Evolutionary conservation across 305 asterid species (phyloP).

Genomic region (Withania somnifera): DNA sequence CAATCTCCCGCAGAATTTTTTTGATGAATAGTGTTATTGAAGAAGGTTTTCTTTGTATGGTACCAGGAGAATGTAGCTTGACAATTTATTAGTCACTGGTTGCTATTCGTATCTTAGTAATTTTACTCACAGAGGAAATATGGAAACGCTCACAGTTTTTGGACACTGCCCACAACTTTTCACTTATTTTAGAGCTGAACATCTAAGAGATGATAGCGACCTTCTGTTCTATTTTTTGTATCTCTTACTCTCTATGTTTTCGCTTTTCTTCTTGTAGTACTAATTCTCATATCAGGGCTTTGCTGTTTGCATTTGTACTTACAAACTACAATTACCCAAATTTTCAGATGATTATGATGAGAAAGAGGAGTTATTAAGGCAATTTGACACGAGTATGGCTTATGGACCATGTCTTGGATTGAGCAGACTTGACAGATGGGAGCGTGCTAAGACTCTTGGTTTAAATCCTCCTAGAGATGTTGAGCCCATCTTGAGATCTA

Average conservation of each 20-base stretch:
- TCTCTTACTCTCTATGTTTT: background rate
- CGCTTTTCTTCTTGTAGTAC: background rate
- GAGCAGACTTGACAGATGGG: slow-evolving; percentile 70
- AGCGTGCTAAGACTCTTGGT: slow-evolving; percentile 54
- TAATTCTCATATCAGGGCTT: background rate
- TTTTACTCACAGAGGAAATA: background rate
- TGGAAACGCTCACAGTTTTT: background rate
- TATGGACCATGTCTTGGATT: slow-evolving; percentile 87
- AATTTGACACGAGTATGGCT: slow-evolving; percentile 70
- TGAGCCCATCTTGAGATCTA: slow-evolving; percentile 28
- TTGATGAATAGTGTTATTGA: background rate
- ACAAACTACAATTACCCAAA: background rate
- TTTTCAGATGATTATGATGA: slow-evolving; percentile 43
- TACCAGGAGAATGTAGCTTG: background rate
- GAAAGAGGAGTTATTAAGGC: slow-evolving; percentile 53
- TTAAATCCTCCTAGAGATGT: slow-evolving; percentile 54
- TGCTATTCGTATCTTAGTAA: background rate
- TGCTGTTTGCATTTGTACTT: background rate
- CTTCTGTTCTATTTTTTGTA: background rate
- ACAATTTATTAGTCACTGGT: background rate
- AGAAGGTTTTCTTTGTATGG: background rate
- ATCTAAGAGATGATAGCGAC: background rate
- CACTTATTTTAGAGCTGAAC: too few relatives aligned
- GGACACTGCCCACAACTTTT: background rate
- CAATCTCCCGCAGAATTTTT: background rate